These are phyloP conservation scores for Sextonia rubra DNA, from an alignment of 164 flowering plant species.

Conservation along the genomic window DNA sequence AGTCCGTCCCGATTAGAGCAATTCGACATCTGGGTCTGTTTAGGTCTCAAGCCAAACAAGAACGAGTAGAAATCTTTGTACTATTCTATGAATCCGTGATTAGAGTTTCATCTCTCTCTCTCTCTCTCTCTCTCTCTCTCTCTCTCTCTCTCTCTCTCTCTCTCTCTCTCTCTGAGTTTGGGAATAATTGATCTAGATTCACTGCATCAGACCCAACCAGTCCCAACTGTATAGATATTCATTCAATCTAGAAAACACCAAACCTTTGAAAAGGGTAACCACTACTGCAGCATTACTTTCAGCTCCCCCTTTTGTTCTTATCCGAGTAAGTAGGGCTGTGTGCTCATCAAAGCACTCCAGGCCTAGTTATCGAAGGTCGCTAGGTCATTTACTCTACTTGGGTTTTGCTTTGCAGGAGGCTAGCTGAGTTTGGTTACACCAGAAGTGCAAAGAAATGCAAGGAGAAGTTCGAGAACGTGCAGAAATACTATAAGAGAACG, in stretches of 20 bases:
- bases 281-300: constrained; percentile 1
- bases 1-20: too few species aligned
- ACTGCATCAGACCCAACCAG: constrained; percentile 18
- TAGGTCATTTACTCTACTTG: background rate
- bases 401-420: constrained; percentile 43
- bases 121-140: background rate
- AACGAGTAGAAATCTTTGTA: too few species aligned
- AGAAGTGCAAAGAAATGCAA: constrained; percentile 68
- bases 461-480: constrained; percentile 72
- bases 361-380: background rate
- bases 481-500: constrained; percentile 68
- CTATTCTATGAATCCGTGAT: too few species aligned
- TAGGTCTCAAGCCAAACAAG: too few species aligned
- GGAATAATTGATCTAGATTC: background rate
- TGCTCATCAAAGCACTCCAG: too few species aligned
- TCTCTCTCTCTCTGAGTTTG: background rate
- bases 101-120: too few species aligned
- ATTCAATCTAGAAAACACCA: background rate
- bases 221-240: constrained; percentile 1
- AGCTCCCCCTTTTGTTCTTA: background rate
- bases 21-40: too few species aligned
- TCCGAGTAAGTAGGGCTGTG: background rate
- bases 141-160: background rate
- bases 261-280: background rate
- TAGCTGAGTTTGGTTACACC: constrained; percentile 50